These are phyloP conservation scores for Trichocomaceae sp. DNA, from an alignment of 2,329 filamentous ascomycete genomes.

Conservation along the genomic window DNA sequence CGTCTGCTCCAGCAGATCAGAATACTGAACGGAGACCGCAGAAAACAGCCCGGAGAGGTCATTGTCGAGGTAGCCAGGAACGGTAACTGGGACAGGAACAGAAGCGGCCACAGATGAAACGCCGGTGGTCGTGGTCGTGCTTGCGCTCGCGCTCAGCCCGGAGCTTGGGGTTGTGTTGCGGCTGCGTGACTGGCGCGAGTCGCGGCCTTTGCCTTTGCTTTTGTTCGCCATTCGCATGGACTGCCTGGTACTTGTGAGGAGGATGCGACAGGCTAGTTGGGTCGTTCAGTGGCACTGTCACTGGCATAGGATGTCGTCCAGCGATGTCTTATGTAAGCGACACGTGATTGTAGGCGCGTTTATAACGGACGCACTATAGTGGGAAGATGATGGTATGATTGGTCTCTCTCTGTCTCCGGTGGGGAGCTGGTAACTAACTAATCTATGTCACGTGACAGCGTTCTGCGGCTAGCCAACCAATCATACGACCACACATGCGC, in stretches of 20 bases:
- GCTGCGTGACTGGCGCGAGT: slow-evolving; percentile 50
- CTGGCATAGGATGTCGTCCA: too few relatives aligned
- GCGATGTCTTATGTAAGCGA: slow-evolving; percentile 2
- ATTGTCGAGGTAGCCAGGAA: slow-evolving; percentile 51
- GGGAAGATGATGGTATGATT: too few relatives aligned
- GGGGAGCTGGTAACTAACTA: too few relatives aligned
- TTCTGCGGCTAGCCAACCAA: too few relatives aligned
- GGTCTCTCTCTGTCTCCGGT: too few relatives aligned
- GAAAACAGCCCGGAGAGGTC: slow-evolving; percentile 44
- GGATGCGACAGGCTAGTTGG: too few relatives aligned
- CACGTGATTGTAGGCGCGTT: neutral
- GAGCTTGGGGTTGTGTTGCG: slow-evolving; percentile 59
- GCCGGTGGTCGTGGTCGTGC: slow-evolving; percentile 36
- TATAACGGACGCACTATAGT: too few relatives aligned
- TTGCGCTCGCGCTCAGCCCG: slow-evolving; percentile 41
- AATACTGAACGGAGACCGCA: slow-evolving; percentile 46
- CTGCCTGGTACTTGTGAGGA: too few relatives aligned
- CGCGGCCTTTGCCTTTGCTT: slow-evolving; percentile 49
- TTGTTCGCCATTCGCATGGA: slow-evolving; percentile 31
- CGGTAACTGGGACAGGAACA: too few relatives aligned
- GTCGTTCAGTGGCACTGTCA: too few relatives aligned
- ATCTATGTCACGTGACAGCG: too few relatives aligned
- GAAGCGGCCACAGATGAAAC: slow-evolving; percentile 22
- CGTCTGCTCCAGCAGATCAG: slow-evolving; percentile 52
- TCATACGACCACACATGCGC: too few relatives aligned